These are phyloP conservation scores for Coniophora puteana DNA, from an alignment of 1,284 basidiomycete genomes.

Conservation along the genomic window DNA sequence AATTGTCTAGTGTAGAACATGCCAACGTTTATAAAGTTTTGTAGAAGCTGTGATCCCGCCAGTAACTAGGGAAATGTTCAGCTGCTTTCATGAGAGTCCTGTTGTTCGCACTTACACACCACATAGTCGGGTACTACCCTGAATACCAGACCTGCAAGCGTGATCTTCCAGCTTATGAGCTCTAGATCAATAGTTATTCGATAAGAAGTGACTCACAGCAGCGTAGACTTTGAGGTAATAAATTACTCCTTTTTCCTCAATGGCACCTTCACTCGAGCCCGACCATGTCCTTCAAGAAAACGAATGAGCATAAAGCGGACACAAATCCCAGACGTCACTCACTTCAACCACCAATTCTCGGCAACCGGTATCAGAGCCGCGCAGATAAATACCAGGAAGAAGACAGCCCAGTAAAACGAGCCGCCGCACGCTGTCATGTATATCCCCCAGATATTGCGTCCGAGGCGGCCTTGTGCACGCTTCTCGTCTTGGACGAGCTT, in stretches of 20 bases:
- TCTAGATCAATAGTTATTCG: slow-evolving; percentile 1
- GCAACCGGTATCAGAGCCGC: slow-evolving; percentile 73
- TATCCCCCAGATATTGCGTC: slow-evolving; percentile 74
- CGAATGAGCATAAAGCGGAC: slow-evolving; percentile 2
- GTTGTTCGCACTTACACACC: slow-evolving; percentile 50
- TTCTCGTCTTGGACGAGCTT: slow-evolving; percentile 92
- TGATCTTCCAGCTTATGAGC: slow-evolving; percentile 31
- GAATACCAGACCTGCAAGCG: slow-evolving; percentile 41
- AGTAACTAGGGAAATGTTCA: no score
- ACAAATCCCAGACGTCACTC: no score
- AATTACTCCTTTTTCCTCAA: slow-evolving; percentile 43
- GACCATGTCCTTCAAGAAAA: slow-evolving; percentile 58
- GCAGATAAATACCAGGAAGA: slow-evolving; percentile 53
- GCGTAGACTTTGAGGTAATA: slow-evolving; percentile 85
- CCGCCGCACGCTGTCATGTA: slow-evolving; percentile 76
- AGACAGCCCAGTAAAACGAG: slow-evolving; percentile 66
- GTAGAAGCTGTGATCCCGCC: slow-evolving; percentile 70
- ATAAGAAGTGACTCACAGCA: slow-evolving; percentile 38
- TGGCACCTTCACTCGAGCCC: slow-evolving; percentile 35
- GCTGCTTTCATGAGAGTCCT: slow-evolving; percentile 1
- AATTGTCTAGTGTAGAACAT: no score
- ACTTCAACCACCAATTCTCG: slow-evolving; percentile 84
- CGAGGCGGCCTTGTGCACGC: slow-evolving; percentile 81
- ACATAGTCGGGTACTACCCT: slow-evolving; percentile 66
- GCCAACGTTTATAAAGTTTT: slow-evolving; percentile 71